Conservation (phyloP, 2,329 filamentous ascomycete genomes). For the Paecilomyces dactylethromorphus region DNA sequence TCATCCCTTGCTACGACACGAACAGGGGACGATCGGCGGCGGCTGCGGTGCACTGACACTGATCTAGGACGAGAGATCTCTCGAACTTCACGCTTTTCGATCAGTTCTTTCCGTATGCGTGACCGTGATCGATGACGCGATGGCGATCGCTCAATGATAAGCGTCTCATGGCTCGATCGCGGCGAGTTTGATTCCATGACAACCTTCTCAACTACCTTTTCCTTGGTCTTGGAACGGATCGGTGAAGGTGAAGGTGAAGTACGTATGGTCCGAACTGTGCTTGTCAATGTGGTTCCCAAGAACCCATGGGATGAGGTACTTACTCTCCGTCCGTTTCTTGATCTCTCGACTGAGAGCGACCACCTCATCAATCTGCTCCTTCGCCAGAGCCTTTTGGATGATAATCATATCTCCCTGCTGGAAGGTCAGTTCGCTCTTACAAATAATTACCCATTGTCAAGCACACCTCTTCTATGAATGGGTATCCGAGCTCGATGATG, state of each 20-base stretch:
- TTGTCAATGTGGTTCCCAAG: conserved; percentile 3
- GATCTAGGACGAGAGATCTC: conserved; percentile 27
- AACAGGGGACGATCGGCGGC: conserved; percentile 30
- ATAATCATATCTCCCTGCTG: conserved; percentile 69
- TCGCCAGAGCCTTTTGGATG: conserved; percentile 75
- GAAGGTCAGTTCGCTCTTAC: neutral
- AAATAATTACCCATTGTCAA: neutral
- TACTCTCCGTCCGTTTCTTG: conserved; percentile 26
- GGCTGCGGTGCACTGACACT: conserved; percentile 27
- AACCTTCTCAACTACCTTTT: conserved; percentile 18
- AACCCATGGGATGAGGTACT: neutral
- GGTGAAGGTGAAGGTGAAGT: conserved; percentile 15
- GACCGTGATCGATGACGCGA: conserved; percentile 19
- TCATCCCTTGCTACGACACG: conserved; percentile 23
- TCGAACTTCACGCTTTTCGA: conserved; percentile 18
- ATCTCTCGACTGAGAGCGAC: conserved; percentile 70
- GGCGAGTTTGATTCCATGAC: conserved; percentile 20
- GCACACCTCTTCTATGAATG: conserved; percentile 76
- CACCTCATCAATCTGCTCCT: conserved; percentile 85
- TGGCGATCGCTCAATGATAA: conserved; percentile 27
- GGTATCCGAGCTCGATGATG: conserved; percentile 77
- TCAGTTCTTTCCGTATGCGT: conserved; percentile 17
- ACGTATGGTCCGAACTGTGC: conserved; percentile 17
- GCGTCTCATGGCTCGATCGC: conserved; percentile 20
- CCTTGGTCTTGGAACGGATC: conserved; percentile 13